Evolutionary conservation across 805 yeast species (phyloP), one percentile per base, ranked within the genome.

Genomic region (Nakazawaea molendinolei): DNA sequence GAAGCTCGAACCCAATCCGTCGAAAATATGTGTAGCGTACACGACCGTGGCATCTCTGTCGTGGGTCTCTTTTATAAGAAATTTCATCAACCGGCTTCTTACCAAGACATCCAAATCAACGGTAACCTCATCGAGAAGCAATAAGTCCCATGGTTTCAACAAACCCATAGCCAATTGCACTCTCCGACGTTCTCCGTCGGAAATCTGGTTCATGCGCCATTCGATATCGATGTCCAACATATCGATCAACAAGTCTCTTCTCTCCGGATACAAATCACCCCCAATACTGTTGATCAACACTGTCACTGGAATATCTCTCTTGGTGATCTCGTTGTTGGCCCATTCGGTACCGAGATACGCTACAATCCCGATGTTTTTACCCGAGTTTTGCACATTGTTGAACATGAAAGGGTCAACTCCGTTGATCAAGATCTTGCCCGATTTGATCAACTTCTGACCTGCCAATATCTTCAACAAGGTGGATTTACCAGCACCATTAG

Each of bases 401-500:
- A 55, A 44, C 28, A 51, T 57, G 60, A 92, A 92, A 2, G 98
- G 98, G 50, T 92, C 95, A 34, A 71, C 65, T 1, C 95, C 95
- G 23, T 86, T 84, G n/a, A 92, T 71, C 17, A 55, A 48, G 21
- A 92, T 74, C 10, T 63, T 56, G 0, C 96, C 97, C 12, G 71
- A 63, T 39, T 77, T 74, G 43, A 94, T 80, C 41, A 92, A 67
- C 6, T 92, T 86, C 50, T 90, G 90, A 3, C 98, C 98, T 0
- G 97, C 95, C 14, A 92, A 63, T 13, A 92, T 71, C 53, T 78
- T 76, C 44, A 92, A 65, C 28, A 92, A 56, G 0, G 98, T 92
- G 1, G 96, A 85, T 56, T 92, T 92, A 4, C 98, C 97, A 1
- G 98, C 97, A 14, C 98, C 98, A 49, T 89, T 89, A 9, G 97